These are phyloP conservation scores for Anthoceros angustus DNA, from an alignment of 225 moss, liverwort and hornwort species.

Conservation along the genomic window DNA sequence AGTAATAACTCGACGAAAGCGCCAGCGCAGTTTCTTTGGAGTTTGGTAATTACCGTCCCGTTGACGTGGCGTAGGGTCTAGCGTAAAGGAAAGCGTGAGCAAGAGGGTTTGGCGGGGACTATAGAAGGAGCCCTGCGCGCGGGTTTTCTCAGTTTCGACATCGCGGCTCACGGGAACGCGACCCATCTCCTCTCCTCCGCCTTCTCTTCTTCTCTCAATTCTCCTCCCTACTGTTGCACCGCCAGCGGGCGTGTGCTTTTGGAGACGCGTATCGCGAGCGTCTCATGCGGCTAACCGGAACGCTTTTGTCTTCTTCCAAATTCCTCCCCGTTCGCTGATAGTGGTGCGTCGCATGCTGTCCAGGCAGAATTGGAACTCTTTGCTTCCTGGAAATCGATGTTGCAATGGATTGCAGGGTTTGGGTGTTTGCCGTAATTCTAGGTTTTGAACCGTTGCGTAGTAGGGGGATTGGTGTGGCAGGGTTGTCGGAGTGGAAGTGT, in stretches of 20 bases:
- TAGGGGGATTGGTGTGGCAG: too few relatives aligned
- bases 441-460: too few relatives aligned
- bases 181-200: background rate
- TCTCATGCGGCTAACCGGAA: background rate
- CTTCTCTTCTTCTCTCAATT: background rate
- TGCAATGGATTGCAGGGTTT: too few relatives aligned
- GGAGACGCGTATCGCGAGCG: background rate
- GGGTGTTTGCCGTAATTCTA: too few relatives aligned
- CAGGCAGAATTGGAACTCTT: too few relatives aligned
- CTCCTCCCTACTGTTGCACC: background rate
- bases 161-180: slow-evolving; percentile 3
- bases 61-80: background rate
- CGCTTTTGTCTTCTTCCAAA: background rate
- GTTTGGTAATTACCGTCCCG: too few relatives aligned
- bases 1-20: too few relatives aligned
- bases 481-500: too few relatives aligned
- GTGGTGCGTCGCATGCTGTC: too few relatives aligned
- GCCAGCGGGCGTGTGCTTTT: background rate
- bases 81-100: background rate
- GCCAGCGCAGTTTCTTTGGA: too few relatives aligned
- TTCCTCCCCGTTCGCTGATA: background rate
- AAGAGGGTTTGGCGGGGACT: background rate
- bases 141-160: background rate
- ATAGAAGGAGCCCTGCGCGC: background rate
- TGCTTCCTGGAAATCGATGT: too few relatives aligned